Percentiles rank a stretch among this genome's conserved stretches.
phyloP scores from a whole-genome alignment of 345 rosid species.

The Adansonia digitata region DNA sequence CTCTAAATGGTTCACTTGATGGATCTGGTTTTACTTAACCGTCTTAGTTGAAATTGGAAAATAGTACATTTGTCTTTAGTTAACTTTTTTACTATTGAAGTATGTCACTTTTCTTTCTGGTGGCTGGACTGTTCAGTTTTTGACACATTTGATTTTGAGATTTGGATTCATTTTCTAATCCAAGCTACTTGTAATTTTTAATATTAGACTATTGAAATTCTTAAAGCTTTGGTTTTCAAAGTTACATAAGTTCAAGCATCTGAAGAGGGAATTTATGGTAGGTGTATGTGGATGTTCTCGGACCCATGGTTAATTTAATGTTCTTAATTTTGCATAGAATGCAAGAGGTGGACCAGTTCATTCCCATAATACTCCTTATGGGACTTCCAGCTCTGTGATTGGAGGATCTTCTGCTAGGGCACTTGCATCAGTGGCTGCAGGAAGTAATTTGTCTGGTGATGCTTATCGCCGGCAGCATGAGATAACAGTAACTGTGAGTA shows the following conservation, averaged over 20 bases:
- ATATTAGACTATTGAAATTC: not conserved
- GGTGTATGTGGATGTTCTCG: not conserved
- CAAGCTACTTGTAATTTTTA: not conserved
- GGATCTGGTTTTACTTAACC: not conserved
- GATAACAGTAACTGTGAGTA: constrained; percentile 74
- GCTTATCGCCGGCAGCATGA: constrained; percentile 82
- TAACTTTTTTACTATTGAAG: not conserved
- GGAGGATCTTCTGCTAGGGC: constrained; percentile 39
- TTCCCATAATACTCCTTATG: constrained; percentile 35
- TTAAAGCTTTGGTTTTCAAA: not conserved
- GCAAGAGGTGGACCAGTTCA: constrained; percentile 9
- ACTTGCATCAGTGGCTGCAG: constrained; percentile 40
- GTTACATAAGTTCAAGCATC: not conserved
- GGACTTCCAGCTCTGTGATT: constrained; percentile 31
- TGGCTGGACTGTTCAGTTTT: not conserved
- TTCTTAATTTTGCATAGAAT: constrained; percentile 12
- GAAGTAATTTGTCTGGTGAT: constrained; percentile 46
- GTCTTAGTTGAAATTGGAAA: not conserved
- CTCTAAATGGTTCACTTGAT: not conserved
- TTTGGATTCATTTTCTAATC: not conserved
- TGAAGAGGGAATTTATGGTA: not conserved
- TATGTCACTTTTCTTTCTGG: not conserved
- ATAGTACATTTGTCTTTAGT: not conserved
- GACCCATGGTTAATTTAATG: not conserved
- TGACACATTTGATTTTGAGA: not conserved